A percentile compares a stretch with the other conserved stretches of the same genome.
These are phyloP conservation scores for Phytophthora sp. DNA, from an alignment of 352 stramenopile genomes.

Conservation along the genomic window DNA sequence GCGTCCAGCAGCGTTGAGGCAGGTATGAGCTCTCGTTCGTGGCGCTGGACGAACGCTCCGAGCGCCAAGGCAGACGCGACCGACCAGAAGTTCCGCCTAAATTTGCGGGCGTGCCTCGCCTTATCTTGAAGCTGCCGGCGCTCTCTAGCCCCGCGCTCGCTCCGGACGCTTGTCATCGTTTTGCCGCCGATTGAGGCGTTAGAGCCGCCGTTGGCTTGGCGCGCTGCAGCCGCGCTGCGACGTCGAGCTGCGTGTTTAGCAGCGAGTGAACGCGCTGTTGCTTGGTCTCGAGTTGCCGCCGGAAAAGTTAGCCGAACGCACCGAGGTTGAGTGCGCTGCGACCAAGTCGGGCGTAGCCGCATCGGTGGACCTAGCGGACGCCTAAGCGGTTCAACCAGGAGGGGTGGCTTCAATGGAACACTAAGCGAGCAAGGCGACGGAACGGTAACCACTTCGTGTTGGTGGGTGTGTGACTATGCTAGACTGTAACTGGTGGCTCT, in stretches of 20 bases:
- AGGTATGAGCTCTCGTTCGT: too few relatives aligned
- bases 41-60: not conserved
- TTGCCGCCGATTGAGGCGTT: not conserved
- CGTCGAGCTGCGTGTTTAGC: not conserved
- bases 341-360: too few relatives aligned
- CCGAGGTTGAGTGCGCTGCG: not conserved
- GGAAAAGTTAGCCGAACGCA: not conserved
- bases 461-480: not conserved
- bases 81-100: not conserved
- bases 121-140: not conserved
- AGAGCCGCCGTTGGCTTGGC: not conserved
- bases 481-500: not conserved
- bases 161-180: not conserved
- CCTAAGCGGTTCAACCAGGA: not conserved
- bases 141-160: not conserved
- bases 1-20: slow-evolving; percentile 5
- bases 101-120: not conserved
- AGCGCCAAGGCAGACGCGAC: not conserved
- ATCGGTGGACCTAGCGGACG: too few relatives aligned
- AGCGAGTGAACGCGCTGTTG: not conserved
- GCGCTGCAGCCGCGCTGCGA: not conserved
- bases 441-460: not conserved
- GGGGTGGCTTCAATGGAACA: not conserved
- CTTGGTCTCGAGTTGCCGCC: not conserved
- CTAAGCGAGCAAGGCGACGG: not conserved